Base-by-base conservation (phyloP, 2,329 filamentous ascomycete species). In the Cercospora janseana region DNA sequence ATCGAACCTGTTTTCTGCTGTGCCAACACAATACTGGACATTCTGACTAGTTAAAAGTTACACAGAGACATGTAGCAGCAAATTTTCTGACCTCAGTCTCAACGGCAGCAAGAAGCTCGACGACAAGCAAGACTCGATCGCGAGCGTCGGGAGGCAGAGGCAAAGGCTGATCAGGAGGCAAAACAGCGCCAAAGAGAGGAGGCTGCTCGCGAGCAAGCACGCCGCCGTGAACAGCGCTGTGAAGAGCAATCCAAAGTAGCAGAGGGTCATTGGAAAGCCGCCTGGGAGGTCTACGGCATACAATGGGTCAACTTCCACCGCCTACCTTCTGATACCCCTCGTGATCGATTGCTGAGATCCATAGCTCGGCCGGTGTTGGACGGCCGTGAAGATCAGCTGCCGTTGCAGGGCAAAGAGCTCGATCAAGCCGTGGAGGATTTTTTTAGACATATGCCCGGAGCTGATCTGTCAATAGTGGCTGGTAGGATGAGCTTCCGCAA, bases 91-190 rank as follows among this genome's bases (percentile, higher is more conserved):
- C 44, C 21, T 10, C 31, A 46, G 13, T 38, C 12, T n/a, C 24
- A 46, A n/a, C 44, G 44, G 8, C 21, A 21, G 15, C 27, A 46
- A 27, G 43, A 46, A 26, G 29, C 32, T n/a, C 29, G 23, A 34
- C 46, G 34, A 29, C 46, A 42, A 23, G 16, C 41, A 9, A n/a
- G 24, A 18, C 41, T 28, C 18, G 41, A 40, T 24, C 37, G 28
- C 12, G 24, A 34, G 38, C 35, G 29, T 16, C 29, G 31, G 28
- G 13, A 32, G 38, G 38, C 23, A 4, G 29, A 43, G 26, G 20
- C 24, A 4, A 23, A 9, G 41, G 46, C 21, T 6, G 46, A 48
- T n/a, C 23, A 42, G n/a, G 46, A 48, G 35, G 34, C 26, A 31
- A 24, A 27, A 6, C 6, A 42, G 32, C n/a, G 23, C 21, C 32